Conservation (phyloP, 225 moss, liverwort and hornwort genomes). For the Sphagnum tenellum region DNA sequence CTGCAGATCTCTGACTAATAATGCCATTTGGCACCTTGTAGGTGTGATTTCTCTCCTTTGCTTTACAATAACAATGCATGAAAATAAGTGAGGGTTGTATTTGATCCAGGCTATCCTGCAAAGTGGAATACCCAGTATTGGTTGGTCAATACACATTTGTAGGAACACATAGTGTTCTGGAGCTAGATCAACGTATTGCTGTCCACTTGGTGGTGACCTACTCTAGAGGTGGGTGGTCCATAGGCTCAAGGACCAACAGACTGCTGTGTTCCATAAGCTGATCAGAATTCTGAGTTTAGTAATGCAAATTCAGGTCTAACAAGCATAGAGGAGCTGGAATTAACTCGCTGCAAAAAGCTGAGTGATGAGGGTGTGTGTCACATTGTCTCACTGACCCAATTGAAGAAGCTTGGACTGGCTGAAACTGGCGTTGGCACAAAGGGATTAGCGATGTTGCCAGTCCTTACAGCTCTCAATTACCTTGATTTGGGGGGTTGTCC, state of each 20-base stretch:
- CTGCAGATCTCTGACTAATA: slow-evolving; percentile 39
- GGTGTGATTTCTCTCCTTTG: slow-evolving; percentile 12
- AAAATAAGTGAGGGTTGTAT: too few species aligned
- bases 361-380: slow-evolving; percentile 35
- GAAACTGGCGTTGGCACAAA: slow-evolving; percentile 36
- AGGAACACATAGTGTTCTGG: too few species aligned
- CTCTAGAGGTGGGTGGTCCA: too few species aligned
- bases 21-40: slow-evolving; percentile 44
- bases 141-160: too few species aligned
- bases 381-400: slow-evolving; percentile 21
- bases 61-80: background rate
- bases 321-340: slow-evolving; percentile 38
- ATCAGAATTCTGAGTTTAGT: too few species aligned
- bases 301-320: slow-evolving; percentile 14
- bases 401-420: slow-evolving; percentile 44
- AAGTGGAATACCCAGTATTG: too few species aligned
- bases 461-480: slow-evolving; percentile 19
- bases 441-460: slow-evolving; percentile 29
- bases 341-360: slow-evolving; percentile 43
- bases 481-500: slow-evolving; percentile 46
- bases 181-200: too few species aligned
- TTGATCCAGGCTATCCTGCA: too few species aligned
- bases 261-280: too few species aligned
- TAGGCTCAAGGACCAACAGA: too few species aligned
- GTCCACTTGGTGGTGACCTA: too few species aligned